Conservation (phyloP, 768 basidiomycete species). For the Lentinula sp. region DNA sequence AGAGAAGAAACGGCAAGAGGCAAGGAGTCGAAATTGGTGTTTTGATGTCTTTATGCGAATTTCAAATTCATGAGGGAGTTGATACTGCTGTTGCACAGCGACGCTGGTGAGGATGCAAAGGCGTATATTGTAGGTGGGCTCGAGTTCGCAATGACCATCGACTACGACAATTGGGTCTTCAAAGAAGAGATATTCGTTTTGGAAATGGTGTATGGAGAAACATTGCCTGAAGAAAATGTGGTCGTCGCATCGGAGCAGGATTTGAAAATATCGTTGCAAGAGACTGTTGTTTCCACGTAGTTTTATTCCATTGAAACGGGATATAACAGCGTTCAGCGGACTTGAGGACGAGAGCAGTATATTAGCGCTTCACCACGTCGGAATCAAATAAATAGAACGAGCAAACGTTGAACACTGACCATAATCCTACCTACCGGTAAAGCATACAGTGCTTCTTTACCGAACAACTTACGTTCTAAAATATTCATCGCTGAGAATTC, state of each 20-base stretch:
- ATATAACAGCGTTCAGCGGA: too few species aligned
- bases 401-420: too few species aligned
- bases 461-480: too few species aligned
- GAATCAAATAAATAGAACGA: too few species aligned
- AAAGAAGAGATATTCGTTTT: slow-evolving; percentile 18
- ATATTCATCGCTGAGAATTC: too few species aligned
- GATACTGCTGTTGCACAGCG: slow-evolving; percentile 23
- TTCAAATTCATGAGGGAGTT: slow-evolving; percentile 29
- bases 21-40: slow-evolving; percentile 24
- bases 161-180: slow-evolving; percentile 24
- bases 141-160: slow-evolving; percentile 16
- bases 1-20: slow-evolving; percentile 28
- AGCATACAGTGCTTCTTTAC: too few species aligned
- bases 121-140: slow-evolving; percentile 24
- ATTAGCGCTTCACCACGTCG: too few species aligned
- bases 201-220: slow-evolving; percentile 2
- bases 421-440: too few species aligned
- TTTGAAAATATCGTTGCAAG: slow-evolving; percentile 6
- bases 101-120: slow-evolving; percentile 27
- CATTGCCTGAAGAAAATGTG: not conserved
- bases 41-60: slow-evolving; percentile 25
- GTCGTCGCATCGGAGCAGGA: not conserved
- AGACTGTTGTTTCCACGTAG: not conserved
- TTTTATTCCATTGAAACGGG: too few species aligned
- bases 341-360: too few species aligned